Conservation (phyloP, 495 filamentous ascomycete species). For the Lasiosphaeria hispida region DNA sequence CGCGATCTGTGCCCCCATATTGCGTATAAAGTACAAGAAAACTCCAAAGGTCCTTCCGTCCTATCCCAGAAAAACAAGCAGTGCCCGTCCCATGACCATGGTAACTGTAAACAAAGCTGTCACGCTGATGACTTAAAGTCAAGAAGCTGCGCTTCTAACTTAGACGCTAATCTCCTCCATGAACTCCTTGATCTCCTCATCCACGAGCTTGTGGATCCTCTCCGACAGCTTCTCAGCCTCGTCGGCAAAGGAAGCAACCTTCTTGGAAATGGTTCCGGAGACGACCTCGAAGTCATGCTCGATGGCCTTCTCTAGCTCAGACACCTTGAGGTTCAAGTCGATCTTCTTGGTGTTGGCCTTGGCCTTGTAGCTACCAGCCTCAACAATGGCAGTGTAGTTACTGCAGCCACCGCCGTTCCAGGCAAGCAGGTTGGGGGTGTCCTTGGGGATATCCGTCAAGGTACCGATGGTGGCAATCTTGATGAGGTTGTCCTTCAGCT, state of each 20-base stretch:
- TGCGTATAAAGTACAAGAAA: slow-evolving; percentile 44
- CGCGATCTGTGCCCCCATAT: slow-evolving; percentile 22
- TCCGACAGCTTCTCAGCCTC: slow-evolving; percentile 50
- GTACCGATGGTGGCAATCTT: slow-evolving; percentile 75
- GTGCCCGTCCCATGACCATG: slow-evolving; percentile 21
- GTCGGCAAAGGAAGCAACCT: slow-evolving; percentile 40
- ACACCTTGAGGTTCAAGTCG: slow-evolving; percentile 30
- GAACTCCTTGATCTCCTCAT: slow-evolving; percentile 68
- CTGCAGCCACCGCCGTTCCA: slow-evolving; percentile 96
- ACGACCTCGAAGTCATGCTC: slow-evolving; percentile 55
- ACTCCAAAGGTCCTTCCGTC: slow-evolving; percentile 23
- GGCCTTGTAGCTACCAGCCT: slow-evolving; percentile 59
- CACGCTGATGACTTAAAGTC: slow-evolving; percentile 18
- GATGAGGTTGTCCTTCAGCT: slow-evolving; percentile 88
- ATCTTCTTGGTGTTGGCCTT: slow-evolving; percentile 34
- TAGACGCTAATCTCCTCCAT: slow-evolving; percentile 57
- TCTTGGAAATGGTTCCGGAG: slow-evolving; percentile 52
- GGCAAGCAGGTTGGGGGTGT: slow-evolving; percentile 85
- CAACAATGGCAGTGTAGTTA: slow-evolving; percentile 86
- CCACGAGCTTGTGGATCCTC: slow-evolving; percentile 54
- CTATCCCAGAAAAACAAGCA: slow-evolving; percentile 26
- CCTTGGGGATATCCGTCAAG: slow-evolving; percentile 77
- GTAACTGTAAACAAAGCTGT: slow-evolving; percentile 11
- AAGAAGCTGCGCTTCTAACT: slow-evolving; percentile 11
- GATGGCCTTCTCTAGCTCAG: slow-evolving; percentile 60